phyloP scores from a whole-genome alignment of 345 rosid genomes.

The Salix purpurea region DNA sequence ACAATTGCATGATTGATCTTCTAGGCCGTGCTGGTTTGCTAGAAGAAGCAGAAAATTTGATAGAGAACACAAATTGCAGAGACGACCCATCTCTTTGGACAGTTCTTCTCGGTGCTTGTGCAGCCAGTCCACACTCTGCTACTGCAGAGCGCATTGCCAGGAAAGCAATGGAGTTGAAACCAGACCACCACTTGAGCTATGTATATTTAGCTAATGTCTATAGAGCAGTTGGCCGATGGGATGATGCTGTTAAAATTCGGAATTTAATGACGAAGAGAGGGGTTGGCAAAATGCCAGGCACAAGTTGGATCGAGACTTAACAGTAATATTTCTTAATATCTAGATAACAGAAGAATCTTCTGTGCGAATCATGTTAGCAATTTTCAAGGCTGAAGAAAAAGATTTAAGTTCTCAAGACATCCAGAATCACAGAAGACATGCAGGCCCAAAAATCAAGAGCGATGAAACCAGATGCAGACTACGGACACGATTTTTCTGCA shows the following conservation, averaged over 20 bases:
- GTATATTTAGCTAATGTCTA: conserved; percentile 71
- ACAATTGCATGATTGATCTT: conserved; percentile 87
- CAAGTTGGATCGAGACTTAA: conserved; percentile 42
- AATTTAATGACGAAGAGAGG: conserved; percentile 63
- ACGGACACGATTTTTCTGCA: not conserved
- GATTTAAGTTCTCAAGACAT: not conserved
- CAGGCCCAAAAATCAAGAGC: not conserved
- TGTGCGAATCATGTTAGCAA: not conserved
- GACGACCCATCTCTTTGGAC: conserved; percentile 75
- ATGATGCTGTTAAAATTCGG: conserved; percentile 66
- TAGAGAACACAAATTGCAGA: conserved; percentile 58
- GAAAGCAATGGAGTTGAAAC: conserved; percentile 63
- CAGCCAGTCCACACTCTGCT: conserved; percentile 39
- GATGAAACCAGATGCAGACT: not conserved
- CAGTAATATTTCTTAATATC: not conserved
- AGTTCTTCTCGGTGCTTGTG: conserved; percentile 84
- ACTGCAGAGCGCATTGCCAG: conserved; percentile 73
- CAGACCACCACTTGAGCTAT: conserved; percentile 73
- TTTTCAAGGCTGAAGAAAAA: not conserved
- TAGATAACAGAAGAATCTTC: not conserved
- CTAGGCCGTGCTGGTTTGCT: conserved; percentile 82
- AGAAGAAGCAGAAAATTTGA: conserved; percentile 71
- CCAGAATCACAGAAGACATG: not conserved
- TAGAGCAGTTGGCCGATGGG: conserved; percentile 65
- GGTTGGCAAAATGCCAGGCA: conserved; percentile 59